A percentile compares a stretch with the other conserved stretches of the same genome.
These are phyloP conservation scores for Botrytis paeoniae DNA, from an alignment of 2,329 filamentous ascomycete species.

Conservation along the genomic window DNA sequence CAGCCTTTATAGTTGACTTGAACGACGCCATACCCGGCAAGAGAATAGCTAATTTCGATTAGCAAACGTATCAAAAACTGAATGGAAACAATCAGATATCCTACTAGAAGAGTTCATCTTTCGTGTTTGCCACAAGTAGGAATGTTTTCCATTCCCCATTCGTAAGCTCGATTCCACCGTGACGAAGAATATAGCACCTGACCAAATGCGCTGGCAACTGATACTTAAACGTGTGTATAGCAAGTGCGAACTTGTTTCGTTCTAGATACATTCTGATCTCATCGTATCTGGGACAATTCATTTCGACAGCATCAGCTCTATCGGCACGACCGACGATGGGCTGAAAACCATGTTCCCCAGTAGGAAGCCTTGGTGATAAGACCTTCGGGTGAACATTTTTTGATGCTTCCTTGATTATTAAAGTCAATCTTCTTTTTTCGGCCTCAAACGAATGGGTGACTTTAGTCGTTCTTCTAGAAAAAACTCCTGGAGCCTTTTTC, in stretches of 20 bases:
- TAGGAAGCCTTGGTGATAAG: not conserved
- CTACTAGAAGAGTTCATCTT: constrained; percentile 1
- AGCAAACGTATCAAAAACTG: not conserved
- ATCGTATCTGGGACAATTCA: not conserved
- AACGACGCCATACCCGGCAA: not conserved
- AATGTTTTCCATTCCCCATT: constrained; percentile 7
- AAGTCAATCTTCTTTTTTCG: not conserved
- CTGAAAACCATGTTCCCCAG: not conserved
- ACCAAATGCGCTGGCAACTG: constrained; percentile 8
- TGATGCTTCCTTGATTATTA: not conserved
- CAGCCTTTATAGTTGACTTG: not conserved
- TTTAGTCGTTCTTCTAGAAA: not conserved
- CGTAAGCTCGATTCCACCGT: constrained; percentile 1
- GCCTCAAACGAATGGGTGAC: not conserved
- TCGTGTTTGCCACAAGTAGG: constrained; percentile 8
- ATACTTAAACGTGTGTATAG: constrained; percentile 10
- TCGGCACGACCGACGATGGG: not conserved
- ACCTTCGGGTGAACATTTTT: not conserved
- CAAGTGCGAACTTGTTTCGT: not conserved
- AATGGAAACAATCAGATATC: not conserved
- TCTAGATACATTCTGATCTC: constrained; percentile 5
- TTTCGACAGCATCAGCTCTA: not conserved
- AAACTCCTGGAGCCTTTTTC: not conserved
- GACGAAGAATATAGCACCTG: constrained; percentile 1
- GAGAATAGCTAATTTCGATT: not conserved